These are phyloP conservation scores for Debaryomyces fabryi DNA, from an alignment of 1,139 yeast genomes.

Conservation along the genomic window DNA sequence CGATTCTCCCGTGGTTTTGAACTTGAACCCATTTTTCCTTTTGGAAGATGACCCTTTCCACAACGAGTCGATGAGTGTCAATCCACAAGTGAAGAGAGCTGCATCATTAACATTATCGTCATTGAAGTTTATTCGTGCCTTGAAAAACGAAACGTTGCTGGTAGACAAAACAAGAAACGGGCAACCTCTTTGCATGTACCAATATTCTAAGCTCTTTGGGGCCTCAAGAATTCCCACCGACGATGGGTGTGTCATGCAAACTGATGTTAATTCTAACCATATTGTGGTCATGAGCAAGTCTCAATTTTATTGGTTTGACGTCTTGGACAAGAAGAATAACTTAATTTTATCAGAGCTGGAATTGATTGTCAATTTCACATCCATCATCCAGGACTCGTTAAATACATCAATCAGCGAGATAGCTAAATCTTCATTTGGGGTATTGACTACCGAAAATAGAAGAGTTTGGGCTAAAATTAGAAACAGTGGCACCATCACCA, in stretches of 20 bases:
- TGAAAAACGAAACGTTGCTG: conserved; percentile 74
- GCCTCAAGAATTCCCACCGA: conserved; percentile 81
- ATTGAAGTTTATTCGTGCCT: conserved; percentile 75
- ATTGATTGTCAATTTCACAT: conserved; percentile 70
- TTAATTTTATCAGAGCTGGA: conserved; percentile 73
- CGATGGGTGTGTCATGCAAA: conserved; percentile 82
- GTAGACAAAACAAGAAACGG: conserved; percentile 69
- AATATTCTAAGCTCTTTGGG: conserved; percentile 82
- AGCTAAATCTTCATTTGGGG: conserved; percentile 85
- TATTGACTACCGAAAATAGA: conserved; percentile 85
- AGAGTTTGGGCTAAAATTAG: conserved; percentile 82
- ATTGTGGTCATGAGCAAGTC: conserved; percentile 83
- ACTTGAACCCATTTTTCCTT: conserved; percentile 83
- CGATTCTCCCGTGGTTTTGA: conserved; percentile 86
- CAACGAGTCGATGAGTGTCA: conserved; percentile 54
- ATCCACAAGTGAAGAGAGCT: conserved; percentile 76
- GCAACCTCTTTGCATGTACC: conserved; percentile 84
- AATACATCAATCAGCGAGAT: conserved; percentile 62
- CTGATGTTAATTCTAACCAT: conserved; percentile 74
- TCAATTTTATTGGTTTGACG: conserved; percentile 94
- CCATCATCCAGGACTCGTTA: conserved; percentile 73
- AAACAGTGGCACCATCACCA: conserved; percentile 44
- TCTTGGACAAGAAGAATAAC: conserved; percentile 70
- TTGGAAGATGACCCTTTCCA: conserved; percentile 92
- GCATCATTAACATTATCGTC: conserved; percentile 80